Base-by-base conservation (phyloP, 352 stramenopile species). In the Globisporangium cylindrosporum region DNA sequence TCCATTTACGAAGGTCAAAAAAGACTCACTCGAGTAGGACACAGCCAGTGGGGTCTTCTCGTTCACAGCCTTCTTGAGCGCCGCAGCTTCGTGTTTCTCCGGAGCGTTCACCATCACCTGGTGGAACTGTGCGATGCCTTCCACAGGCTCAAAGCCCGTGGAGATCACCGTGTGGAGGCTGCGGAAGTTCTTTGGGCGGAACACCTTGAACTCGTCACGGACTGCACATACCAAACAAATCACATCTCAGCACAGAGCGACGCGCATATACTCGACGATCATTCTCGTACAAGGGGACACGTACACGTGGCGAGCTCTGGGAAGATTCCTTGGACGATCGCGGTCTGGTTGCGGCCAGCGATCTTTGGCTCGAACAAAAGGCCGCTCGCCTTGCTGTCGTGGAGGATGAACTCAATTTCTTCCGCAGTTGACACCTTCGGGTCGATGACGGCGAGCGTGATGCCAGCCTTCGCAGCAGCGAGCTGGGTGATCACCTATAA, bases 301-400 rank as follows among this genome's bases (percentile, higher is more conserved):
- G 67, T 67, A 95, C 86, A 94, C 2, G 84, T 91, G 36, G 72
- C 81, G 25, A 95, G 81, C 70, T 94, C 83, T 7, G 86, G 86
- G 69, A 95, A 90, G 9, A 96, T 73, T 14, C 70, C 49, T 62
- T 90, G 76, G 61, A 94, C 81, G 70, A 96, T 77, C 54, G 76
- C 62, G 43, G 85, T 89, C 74, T 93, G 83, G 76, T 96, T 83
- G 64, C 83, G 83, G 25, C 82, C 81, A 24, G 69, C 75, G 66
- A 92, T 83, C 81, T 94, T 95, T 18, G 86, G 88, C 70, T 94
- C 89, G 71, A 94, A 96, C 27, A 96, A 59, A 29, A 96, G 78
- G 24, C 83, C 88, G 59, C 71, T 89, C 67, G 89, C 88, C 62
- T 90, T 80, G 69, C 79, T 84, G 78, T 96, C 89, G 48, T 93